These are phyloP conservation scores for Amanita phalloides DNA, from an alignment of 768 basidiomycete genomes.

Conservation along the genomic window DNA sequence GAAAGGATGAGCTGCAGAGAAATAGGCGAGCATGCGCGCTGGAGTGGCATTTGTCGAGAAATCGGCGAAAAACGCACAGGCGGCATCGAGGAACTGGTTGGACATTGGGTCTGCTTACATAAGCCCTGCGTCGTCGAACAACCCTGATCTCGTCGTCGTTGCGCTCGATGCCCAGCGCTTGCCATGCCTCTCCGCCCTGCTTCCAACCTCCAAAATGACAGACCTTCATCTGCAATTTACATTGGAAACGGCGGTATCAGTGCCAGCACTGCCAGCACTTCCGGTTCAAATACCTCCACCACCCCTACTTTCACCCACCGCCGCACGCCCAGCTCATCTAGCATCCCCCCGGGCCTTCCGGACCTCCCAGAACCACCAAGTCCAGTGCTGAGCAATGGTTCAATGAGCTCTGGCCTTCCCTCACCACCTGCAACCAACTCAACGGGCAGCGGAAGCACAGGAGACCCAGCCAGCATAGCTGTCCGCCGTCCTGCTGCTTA, in stretches of 20 bases:
- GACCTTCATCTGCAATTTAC: constrained; percentile 33
- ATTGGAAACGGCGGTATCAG: constrained; percentile 18
- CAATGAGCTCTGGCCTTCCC: constrained; percentile 56
- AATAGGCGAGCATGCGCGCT: constrained; percentile 23
- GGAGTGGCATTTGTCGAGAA: constrained; percentile 23
- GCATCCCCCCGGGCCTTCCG: constrained; percentile 34
- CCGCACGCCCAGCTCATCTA: constrained; percentile 5
- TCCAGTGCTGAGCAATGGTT: constrained; percentile 34
- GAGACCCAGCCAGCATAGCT: constrained; percentile 39
- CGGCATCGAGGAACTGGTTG: constrained; percentile 20
- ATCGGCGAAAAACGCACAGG: constrained; percentile 26
- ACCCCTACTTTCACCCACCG: constrained; percentile 10
- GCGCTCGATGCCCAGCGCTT: constrained; percentile 18
- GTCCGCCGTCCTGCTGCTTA: constrained; percentile 11
- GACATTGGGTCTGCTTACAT: constrained; percentile 8
- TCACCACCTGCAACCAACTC: constrained; percentile 83
- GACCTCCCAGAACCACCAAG: constrained; percentile 68
- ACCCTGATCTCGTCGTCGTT: constrained; percentile 14
- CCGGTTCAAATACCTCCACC: constrained; percentile 11
- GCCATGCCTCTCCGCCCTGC: constrained; percentile 29
- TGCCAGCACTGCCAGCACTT: constrained; percentile 11
- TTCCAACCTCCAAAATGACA: constrained; percentile 19
- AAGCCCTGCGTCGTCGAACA: not conserved
- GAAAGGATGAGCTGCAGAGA: constrained; percentile 26
- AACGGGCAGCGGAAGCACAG: constrained; percentile 70